Evolutionary conservation across 352 stramenopile species (phyloP), one percentile per base, ranked within the genome.

Genomic region (Pythium graminicola): DNA sequence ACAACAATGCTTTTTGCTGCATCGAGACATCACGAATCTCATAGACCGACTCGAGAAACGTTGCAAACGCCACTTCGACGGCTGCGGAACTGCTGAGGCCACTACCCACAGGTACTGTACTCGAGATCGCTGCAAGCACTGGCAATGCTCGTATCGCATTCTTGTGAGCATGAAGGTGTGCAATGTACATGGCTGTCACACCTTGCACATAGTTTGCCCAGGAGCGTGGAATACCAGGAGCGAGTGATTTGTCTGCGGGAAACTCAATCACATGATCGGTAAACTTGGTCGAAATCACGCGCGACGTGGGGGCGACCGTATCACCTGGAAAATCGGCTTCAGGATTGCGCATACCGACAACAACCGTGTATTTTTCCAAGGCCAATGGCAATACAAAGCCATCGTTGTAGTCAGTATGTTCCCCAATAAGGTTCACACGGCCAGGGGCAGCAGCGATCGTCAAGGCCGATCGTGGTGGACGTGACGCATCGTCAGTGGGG

Each of bases 401-500:
- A 54, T 96, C 90, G 49, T 96, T 98, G 73, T 98, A 98, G 69
- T 98, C 93, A 3, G 91, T 97, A 71, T 98, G 93, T 67, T 98
- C 93, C 36, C 80, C 83, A 36, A 98, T 98, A 49, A 98, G 77
- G 73, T 98, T 98, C n/a, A 98, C 93, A 41, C 93, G 83, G 40
- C 94, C 94, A 8, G 94, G 94, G 23, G 94, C 93, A 1, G 59
- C 72, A 10, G 81, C 75, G 48, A 86, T 80, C 49, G 70, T 80
- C 17, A 86, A 54, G 14, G 65, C 60, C 9, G 63, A 43, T 28
- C 70, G 68, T 38, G 75, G 69, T 22, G 77, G 36, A 27, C 67
- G 44, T 29, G 42, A 13, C 9, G 24, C 42, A 19, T 40, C 17
- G 14, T 55, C 47, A 28, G 70, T 42, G 45, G 67, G 54, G 54